These are phyloP conservation scores for Lachancea kluyveri DNA, from an alignment of 805 yeast genomes.

Conservation along the genomic window DNA sequence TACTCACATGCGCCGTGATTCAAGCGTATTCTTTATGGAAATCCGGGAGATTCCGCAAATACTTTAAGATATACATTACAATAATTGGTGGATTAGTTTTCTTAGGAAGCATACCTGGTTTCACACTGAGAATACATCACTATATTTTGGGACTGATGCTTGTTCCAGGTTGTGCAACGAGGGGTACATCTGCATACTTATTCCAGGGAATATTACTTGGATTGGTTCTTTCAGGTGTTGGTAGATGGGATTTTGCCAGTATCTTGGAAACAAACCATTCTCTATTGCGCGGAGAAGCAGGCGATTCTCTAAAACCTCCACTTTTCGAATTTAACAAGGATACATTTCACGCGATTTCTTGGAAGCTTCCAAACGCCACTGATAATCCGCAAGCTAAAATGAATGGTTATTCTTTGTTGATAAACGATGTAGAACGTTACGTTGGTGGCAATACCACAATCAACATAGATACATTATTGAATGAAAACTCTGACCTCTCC, in stretches of 20 bases:
- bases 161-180: constrained; percentile 78
- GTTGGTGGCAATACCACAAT: constrained; percentile 48
- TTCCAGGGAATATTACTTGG: constrained; percentile 87
- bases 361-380: constrained; percentile 19
- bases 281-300: constrained; percentile 69
- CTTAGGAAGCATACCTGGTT: constrained; percentile 51
- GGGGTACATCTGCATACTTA: constrained; percentile 60
- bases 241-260: constrained; percentile 92
- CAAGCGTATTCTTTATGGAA: constrained; percentile 82
- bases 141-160: constrained; percentile 71
- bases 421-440: constrained; percentile 76
- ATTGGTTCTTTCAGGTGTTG: constrained; percentile 72
- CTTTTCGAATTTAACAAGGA: constrained; percentile 23
- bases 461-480: constrained; percentile 34
- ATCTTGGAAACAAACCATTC: constrained; percentile 71
- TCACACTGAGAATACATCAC: constrained; percentile 75
- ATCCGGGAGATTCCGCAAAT: constrained; percentile 60
- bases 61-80: constrained; percentile 46
- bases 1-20: constrained; percentile 50
- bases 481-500: constrained; percentile 25
- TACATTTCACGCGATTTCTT: constrained; percentile 22
- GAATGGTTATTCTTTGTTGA: constrained; percentile 54
- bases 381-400: constrained; percentile 14
- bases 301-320: constrained; percentile 46
- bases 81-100: constrained; percentile 39